These are phyloP conservation scores for Rehmannia glutinosa DNA, from an alignment of 257 asterid species.

Conservation along the genomic window DNA sequence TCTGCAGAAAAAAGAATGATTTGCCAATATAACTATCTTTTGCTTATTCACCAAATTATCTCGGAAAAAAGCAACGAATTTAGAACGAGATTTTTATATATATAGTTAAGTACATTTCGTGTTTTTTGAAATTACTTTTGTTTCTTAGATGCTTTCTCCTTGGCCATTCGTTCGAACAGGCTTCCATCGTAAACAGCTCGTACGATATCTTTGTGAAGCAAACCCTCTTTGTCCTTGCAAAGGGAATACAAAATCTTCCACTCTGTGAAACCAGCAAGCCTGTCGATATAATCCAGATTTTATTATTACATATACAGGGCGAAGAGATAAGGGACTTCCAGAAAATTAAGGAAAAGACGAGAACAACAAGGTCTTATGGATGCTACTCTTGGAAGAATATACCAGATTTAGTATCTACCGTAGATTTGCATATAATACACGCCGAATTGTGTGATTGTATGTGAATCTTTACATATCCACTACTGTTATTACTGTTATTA, in stretches of 20 bases:
- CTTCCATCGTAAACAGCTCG: conserved; percentile 75
- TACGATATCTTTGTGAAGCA: conserved; percentile 52
- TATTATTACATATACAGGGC: neutral
- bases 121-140: conserved; percentile 22
- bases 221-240: conserved; percentile 67
- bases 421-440: too few relatives aligned
- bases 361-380: too few relatives aligned
- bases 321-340: too few relatives aligned
- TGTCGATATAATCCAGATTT: conserved; percentile 13
- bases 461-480: too few relatives aligned
- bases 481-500: too few relatives aligned
- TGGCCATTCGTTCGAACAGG: conserved; percentile 66
- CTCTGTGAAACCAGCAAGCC: conserved; percentile 65
- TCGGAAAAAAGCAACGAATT: neutral
- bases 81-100: neutral
- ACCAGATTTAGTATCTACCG: too few relatives aligned
- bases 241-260: conserved; percentile 67
- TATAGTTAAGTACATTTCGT: neutral
- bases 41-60: conserved; percentile 2
- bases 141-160: conserved; percentile 50
- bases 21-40: neutral
- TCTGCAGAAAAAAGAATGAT: conserved; percentile 17
- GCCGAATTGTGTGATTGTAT: too few relatives aligned
- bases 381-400: too few relatives aligned
- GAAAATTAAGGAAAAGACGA: too few relatives aligned